phyloP scores from a whole-genome alignment of 2,329 filamentous ascomycete species.

The Xylariaceae sp. region DNA sequence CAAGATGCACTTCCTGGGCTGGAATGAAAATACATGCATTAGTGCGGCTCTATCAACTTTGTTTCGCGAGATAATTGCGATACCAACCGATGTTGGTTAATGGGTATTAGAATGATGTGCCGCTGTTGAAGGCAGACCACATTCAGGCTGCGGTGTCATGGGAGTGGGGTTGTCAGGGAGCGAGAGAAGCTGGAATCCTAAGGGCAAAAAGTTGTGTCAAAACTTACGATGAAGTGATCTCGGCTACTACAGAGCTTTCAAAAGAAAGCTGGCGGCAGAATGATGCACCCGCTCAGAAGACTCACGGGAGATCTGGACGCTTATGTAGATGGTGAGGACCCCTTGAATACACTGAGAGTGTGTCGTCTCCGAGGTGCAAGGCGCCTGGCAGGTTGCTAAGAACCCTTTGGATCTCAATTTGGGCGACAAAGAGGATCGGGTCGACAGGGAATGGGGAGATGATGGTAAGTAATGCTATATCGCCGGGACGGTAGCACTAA shows the following conservation, averaged over 20 bases:
- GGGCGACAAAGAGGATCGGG: conserved; percentile 8
- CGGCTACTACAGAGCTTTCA: conserved; percentile 27
- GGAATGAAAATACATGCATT: too few relatives aligned
- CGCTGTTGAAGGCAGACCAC: background rate
- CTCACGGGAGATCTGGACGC: conserved; percentile 16
- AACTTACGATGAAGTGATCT: conserved; percentile 39
- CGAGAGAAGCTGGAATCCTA: conserved; percentile 7
- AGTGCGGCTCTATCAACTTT: too few relatives aligned
- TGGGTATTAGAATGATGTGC: too few relatives aligned
- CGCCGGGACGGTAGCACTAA: conserved; percentile 10
- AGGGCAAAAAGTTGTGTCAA: conserved; percentile 12
- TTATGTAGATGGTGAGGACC: conserved; percentile 14
- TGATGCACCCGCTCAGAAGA: conserved; percentile 15
- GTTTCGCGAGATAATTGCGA: too few relatives aligned
- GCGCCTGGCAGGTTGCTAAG: conserved; percentile 21
- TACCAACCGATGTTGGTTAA: too few relatives aligned
- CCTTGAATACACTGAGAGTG: conserved; percentile 20
- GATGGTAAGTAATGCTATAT: conserved; percentile 11
- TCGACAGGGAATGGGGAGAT: conserved; percentile 5
- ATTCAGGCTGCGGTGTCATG: background rate
- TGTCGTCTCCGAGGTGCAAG: conserved; percentile 26
- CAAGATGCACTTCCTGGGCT: too few relatives aligned
- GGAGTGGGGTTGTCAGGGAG: background rate
- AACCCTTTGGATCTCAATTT: conserved; percentile 12
- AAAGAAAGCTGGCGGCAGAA: conserved; percentile 13